phyloP scores from a whole-genome alignment of 2,329 filamentous ascomycete genomes.

The Magnaporthiopsis rhizophila region DNA sequence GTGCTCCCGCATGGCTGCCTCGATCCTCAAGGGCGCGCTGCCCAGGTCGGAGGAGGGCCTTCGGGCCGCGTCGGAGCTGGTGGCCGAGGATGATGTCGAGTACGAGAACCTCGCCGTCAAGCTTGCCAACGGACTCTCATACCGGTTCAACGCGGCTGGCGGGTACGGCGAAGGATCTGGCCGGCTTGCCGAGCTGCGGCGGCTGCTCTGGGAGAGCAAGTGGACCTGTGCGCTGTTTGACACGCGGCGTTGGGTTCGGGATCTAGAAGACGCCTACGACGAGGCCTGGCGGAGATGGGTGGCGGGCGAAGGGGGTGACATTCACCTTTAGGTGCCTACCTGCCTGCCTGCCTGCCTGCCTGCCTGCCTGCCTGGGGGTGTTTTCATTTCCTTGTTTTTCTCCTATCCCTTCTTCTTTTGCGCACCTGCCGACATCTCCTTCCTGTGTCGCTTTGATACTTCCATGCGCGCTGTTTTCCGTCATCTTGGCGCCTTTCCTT shows the following conservation, averaged over 20 bases:
- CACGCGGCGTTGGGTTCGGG: conserved; percentile 81
- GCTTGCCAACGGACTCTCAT: conserved; percentile 57
- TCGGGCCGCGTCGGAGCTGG: conserved; percentile 64
- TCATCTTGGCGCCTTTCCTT: not conserved
- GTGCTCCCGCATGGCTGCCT: conserved; percentile 97
- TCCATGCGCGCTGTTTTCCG: not conserved
- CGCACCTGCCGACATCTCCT: not conserved
- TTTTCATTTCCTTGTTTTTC: not conserved
- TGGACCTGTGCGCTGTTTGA: conserved; percentile 88
- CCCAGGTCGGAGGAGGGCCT: conserved; percentile 63
- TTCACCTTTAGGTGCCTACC: conserved; percentile 54
- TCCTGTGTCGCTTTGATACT: no score
- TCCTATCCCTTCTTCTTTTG: not conserved
- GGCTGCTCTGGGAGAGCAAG: conserved; percentile 72
- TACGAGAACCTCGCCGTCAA: conserved; percentile 74
- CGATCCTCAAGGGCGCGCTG: conserved; percentile 82
- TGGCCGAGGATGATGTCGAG: conserved; percentile 67
- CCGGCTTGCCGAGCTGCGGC: conserved; percentile 69
- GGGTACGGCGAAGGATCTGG: conserved; percentile 50
- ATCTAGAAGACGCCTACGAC: conserved; percentile 82
- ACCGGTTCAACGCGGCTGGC: conserved; percentile 31
- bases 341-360: not conserved
- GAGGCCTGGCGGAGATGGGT: conserved; percentile 88
- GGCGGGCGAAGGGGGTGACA: conserved; percentile 78
- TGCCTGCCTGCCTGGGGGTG: not conserved